Percentiles rank a stretch among this genome's conserved stretches.
Conservation (phyloP, 306 rosid species). For the Cotoneaster glaucophyllus region DNA sequence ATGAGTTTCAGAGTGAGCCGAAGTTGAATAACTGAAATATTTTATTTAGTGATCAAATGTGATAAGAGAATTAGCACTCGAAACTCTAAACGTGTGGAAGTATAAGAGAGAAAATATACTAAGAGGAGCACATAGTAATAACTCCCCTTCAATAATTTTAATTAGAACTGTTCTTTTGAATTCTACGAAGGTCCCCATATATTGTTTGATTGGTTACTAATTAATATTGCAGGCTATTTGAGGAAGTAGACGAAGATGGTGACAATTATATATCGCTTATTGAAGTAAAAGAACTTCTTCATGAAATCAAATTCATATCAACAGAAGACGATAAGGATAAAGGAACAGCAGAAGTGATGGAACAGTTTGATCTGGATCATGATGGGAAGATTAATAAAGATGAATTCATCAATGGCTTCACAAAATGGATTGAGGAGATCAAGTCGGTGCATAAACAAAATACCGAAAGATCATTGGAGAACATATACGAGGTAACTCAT, state of each 20-base stretch:
- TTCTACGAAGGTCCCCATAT: no score
- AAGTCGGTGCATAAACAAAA: background rate
- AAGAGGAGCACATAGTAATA: no score
- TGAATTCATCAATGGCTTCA: constrained; percentile 52
- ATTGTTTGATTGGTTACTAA: background rate
- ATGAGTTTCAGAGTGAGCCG: no score
- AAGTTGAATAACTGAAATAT: no score
- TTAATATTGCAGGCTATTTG: constrained; percentile 32
- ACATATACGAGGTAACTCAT: constrained; percentile 1
- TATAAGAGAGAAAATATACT: no score
- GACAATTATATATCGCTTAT: constrained; percentile 26
- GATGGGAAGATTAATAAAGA: constrained; percentile 45
- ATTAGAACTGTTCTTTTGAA: no score
- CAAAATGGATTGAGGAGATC: constrained; percentile 19
- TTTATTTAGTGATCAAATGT: no score
- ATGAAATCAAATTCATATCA: constrained; percentile 22
- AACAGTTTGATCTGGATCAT: constrained; percentile 37
- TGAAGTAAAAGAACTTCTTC: constrained; percentile 33
- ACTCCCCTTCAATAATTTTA: no score
- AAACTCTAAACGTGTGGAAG: no score
- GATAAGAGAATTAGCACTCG: no score
- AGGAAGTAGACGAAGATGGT: constrained; percentile 41
- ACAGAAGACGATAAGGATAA: constrained; percentile 24
- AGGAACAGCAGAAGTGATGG: constrained; percentile 34
- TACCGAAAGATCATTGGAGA: background rate